Evolutionary conservation across 2,329 filamentous ascomycete genomes (phyloP), one percentile per base, ranked within the genome.

Genomic region (Exserohilum turcica): DNA sequence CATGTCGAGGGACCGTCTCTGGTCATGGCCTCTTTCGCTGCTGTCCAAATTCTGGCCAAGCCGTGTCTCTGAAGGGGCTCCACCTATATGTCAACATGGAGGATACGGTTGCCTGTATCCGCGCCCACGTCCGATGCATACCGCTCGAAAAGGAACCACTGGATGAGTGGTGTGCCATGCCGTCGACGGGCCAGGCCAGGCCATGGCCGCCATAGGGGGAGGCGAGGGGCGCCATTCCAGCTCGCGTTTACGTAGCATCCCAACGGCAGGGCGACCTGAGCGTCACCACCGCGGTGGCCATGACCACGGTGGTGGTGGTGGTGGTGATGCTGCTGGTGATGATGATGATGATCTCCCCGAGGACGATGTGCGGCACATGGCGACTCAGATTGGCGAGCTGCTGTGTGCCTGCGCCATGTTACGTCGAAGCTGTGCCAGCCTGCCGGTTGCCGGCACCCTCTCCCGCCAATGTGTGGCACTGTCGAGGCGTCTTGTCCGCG

Each of bases 321-420:
- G n/a, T n/a, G n/a, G n/a, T n/a, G n/a, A n/a, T n/a, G n/a, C n/a
- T n/a, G n/a, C n/a, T n/a, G n/a, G n/a, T n/a, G n/a, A n/a, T n/a
- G n/a, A n/a, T n/a, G n/a, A n/a, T n/a, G n/a, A n/a, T 28, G 29
- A 43, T 43, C 18, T 43, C 18, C 40, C 29, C 29, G 29, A 24
- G 3, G 6, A 9, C 40, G 40, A 43, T 43, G 18, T 21, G 29
- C 40, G 40, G 40, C 40, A 43, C 16, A 33, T 43, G 40, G 12
- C 21, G 29, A 33, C 12, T 16, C 39, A 54, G 51, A 54, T 54
- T 31, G 51, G 51, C 51, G 51, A 54, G 51, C 18, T 45, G 39
- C 33, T 54, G 49, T 49, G 33, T 44, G 45, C 42, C 31, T 50
- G 46, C 46, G 45, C 33, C 33, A 33, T 10, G 21, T 39, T 15